Evolutionary conservation across 1,284 basidiomycete genomes (phyloP).

Genomic region (Ganoderma boninense): DNA sequence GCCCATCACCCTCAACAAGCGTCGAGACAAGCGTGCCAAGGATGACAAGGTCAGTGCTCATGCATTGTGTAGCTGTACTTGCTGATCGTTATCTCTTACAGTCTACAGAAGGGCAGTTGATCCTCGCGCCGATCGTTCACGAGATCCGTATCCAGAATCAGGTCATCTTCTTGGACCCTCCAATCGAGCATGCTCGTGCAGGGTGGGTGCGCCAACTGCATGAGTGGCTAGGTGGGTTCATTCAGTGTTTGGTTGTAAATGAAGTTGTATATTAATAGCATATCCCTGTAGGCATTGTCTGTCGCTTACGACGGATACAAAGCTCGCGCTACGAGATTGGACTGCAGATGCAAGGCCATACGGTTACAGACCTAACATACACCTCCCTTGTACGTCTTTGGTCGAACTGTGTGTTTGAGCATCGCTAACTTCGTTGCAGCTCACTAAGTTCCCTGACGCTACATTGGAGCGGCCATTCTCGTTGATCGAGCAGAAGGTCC

Average conservation of each 20-base stretch:
- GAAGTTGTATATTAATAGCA: not conserved
- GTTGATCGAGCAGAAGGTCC: constrained; percentile 90
- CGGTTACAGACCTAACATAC: constrained; percentile 77
- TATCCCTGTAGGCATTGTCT: constrained; percentile 75
- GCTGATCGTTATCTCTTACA: constrained; percentile 36
- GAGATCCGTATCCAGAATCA: constrained; percentile 98
- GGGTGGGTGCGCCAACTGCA: constrained; percentile 94
- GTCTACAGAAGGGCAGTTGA: constrained; percentile 76
- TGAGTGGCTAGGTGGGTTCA: constrained; percentile 78
- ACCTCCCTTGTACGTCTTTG: constrained; percentile 73
- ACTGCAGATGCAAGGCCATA: constrained; percentile 80
- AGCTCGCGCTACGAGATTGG: constrained; percentile 97
- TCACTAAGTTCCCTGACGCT: constrained; percentile 79
- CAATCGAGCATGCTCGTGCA: constrained; percentile 92
- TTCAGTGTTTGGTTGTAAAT: not conserved
- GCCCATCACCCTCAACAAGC: constrained; percentile 64
- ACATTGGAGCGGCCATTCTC: constrained; percentile 86
- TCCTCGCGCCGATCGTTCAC: constrained; percentile 86
- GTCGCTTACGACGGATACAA: constrained; percentile 87
- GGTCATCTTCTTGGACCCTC: constrained; percentile 98
- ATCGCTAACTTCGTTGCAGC: constrained; percentile 50
- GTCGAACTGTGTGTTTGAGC: not conserved
- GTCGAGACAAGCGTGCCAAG: constrained; percentile 73
- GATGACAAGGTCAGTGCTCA: constrained; percentile 72
- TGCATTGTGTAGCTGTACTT: not conserved